These are phyloP conservation scores for Ogataea populi-albae DNA, from an alignment of 805 yeast genomes.

Conservation along the genomic window DNA sequence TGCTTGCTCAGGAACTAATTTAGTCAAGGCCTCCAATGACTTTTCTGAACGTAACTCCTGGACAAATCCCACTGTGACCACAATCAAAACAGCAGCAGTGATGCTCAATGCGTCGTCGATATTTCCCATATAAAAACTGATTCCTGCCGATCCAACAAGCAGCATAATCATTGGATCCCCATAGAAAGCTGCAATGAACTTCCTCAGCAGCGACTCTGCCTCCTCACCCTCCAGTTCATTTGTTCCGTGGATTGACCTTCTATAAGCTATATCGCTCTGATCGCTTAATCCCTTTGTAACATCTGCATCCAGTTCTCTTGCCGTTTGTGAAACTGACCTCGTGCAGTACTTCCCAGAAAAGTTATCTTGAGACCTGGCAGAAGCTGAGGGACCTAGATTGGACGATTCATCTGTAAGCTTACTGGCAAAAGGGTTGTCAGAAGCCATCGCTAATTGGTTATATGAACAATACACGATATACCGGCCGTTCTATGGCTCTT, in stretches of 20 bases:
- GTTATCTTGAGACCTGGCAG: conserved; percentile 13
- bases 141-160: conserved; percentile 83
- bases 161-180: conserved; percentile 89
- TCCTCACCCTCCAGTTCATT: conserved; percentile 80
- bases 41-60: conserved; percentile 96
- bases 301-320: conserved; percentile 61
- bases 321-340: conserved; percentile 63
- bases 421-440: conserved; percentile 24
- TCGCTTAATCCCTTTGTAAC: conserved; percentile 57
- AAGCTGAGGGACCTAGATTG: conserved; percentile 6
- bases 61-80: conserved; percentile 94
- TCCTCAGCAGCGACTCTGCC: conserved; percentile 66
- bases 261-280: conserved; percentile 64
- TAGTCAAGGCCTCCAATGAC: conserved; percentile 87
- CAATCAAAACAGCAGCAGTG: conserved; percentile 86
- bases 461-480: no score
- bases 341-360: conserved; percentile 60
- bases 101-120: conserved; percentile 94
- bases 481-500: no score
- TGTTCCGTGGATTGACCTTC: conserved; percentile 73
- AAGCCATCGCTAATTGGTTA: no score
- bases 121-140: conserved; percentile 92
- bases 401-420: conserved; percentile 15
- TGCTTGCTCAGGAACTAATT: conserved; percentile 95
- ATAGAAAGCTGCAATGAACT: conserved; percentile 76